Base-by-base conservation (phyloP, 345 rosid species). In the Raphanus sativus region DNA sequence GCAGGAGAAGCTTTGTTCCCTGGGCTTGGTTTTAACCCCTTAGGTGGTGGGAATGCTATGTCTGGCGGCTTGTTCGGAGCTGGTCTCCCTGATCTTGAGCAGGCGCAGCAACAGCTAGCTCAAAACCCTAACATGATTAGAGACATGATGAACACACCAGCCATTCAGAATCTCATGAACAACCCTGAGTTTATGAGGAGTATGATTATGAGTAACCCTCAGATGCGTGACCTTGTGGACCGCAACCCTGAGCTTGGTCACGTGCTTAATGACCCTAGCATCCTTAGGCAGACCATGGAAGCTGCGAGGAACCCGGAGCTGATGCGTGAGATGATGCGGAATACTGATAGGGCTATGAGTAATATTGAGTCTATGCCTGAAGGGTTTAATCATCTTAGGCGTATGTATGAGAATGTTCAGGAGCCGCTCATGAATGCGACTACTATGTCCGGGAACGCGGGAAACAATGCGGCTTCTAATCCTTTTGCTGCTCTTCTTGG, bases 301-400 rank as follows among this genome's bases (percentile, higher is more conserved):
- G 95, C 94, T 69, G 92, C 97, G 2, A 84, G 96, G 84, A 92
- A 92, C 68, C 96, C 95, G 6, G 99, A 92, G 78, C 92, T 92
- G 56, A 95, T 95, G 96, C 91, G 95, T 68, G 98, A 95, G 81
- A 88, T 91, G 97, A 89, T 88, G 92, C 82, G 94, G 70, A 89
- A 92, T 81, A 87, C 92, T 2, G 94, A 87, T 72, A 87, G 94
- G 75, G 97, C 94, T 8, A 90, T 88, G 94, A 92, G 98, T 79
- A 94, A 94, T 67, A 92, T 89, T 62, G 90, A 90, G 81, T 86
- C 97, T 76, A 88, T 91, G 73, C 98, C 97, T 0, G 97, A 88
- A 83, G 95, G 95, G 56, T 89, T 90, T 81, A 92, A 89, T 85
- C 84, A 88, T 88, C 92, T 90, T 48, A 86, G 98, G 81, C 95